Evolutionary conservation across 805 yeast genomes (phyloP), one percentile per base, ranked within the genome.

Genomic region (Zygoascus flipseniorum): DNA sequence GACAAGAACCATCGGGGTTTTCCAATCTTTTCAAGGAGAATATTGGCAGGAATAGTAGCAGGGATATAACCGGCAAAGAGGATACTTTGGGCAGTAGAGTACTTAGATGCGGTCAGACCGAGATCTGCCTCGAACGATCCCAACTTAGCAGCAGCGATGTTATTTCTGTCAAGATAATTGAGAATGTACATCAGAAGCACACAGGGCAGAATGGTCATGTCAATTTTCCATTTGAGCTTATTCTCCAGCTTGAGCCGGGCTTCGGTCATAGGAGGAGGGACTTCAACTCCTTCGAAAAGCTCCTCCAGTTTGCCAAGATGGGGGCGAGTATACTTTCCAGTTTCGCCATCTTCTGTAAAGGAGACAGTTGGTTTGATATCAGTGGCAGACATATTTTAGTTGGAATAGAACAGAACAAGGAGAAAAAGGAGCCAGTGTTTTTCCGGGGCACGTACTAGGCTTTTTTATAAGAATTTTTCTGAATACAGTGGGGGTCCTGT

Each of bases 11-110:
- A 82, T 43, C 74, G 59, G 58, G 82, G 86, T 3, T 85, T 79
- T 9, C 89, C 89, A 19, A 83, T 53, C 47, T 72, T 75, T 62
- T 83, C 82, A 14, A 85, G 78, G 44, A 84, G 68, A 59, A 83
- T 69, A 62, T 83, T 86, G 2, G 87, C 82, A 0, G 89, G 89
- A 10, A 83, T 67, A 63, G 84, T 89, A 14, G 85, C 79, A n/a
- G 70, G 62, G 50, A 83, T 66, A 61, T 83, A 83, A 41, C 79
- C 72, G 2, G 79, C 71, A 52, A 75, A 70, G 59, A 78, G 78
- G 43, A 84, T 70, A 1, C 86, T 81, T 58, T 72, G 76, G 20
- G 86, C 88, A 41, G 71, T 62, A 64, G 83, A 83, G 64, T 75
- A 81, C 53, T 83, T 78, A 58, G 78, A 69, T 14, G 85, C 79